These are phyloP conservation scores for Trichosphaerium sp. DNA, from an alignment of 78 protist genomes.

Conservation along the genomic window DNA sequence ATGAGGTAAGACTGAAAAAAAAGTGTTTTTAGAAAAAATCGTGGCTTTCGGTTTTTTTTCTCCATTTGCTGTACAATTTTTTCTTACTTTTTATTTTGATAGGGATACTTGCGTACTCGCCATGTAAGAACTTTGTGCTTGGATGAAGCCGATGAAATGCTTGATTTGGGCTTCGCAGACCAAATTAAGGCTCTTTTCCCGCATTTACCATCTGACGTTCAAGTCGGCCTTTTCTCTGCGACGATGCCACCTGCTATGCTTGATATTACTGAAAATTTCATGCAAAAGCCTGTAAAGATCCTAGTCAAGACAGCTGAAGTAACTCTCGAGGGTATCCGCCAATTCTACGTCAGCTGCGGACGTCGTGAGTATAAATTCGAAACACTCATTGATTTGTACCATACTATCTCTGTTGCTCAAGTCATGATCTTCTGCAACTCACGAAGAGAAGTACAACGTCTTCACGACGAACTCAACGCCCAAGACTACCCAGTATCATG, in stretches of 20 bases:
- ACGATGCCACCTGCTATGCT: conserved; percentile 37
- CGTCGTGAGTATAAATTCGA: conserved; percentile 34
- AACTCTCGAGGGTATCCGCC: conserved; percentile 58
- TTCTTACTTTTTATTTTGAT: too few relatives aligned
- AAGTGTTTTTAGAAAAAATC: too few relatives aligned
- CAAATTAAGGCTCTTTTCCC: conserved; percentile 11
- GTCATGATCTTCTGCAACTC: conserved; percentile 71
- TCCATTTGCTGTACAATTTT: conserved; percentile 4
- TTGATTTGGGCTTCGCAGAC: conserved; percentile 35
- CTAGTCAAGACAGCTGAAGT: conserved; percentile 42
- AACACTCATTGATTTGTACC: conserved; percentile 52
- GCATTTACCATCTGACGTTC: neutral
- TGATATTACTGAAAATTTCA: conserved; percentile 27
- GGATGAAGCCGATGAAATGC: conserved; percentile 45
- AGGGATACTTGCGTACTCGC: too few relatives aligned
- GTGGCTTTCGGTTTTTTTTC: conserved; percentile 99
- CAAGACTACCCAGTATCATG: conserved; percentile 3
- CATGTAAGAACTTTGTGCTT: conserved; percentile 3
- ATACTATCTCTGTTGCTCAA: conserved; percentile 51
- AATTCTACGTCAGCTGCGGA: conserved; percentile 29
- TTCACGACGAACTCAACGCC: neutral
- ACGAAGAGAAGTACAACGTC: conserved; percentile 28
- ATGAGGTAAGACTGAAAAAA: neutral
- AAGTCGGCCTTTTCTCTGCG: conserved; percentile 27
- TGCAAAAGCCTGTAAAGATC: conserved; percentile 44